phyloP scores from a whole-genome alignment of 2,329 filamentous ascomycete species.

The Penicillium sp. region DNA sequence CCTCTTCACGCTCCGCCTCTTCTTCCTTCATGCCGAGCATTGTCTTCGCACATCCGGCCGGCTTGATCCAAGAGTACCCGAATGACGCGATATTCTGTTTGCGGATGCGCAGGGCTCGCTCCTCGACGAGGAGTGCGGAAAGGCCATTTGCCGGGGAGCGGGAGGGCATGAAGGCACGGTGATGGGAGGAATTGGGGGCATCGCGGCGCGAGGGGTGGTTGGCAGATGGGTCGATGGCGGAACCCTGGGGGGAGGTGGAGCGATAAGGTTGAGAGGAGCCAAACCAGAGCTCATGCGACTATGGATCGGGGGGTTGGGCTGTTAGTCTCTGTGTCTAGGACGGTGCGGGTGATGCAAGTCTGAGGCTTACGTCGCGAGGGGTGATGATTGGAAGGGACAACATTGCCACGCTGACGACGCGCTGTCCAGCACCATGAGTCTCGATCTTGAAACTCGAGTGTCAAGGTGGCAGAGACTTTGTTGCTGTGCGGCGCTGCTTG shows the following conservation, averaged over 20 bases:
- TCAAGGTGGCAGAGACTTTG: not conserved
- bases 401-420: conserved; percentile 34
- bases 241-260: conserved; percentile 32
- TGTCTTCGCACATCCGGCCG: conserved; percentile 83
- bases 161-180: conserved; percentile 39
- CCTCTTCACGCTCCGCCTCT: conserved; percentile 81
- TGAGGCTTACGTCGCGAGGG: conserved; percentile 63
- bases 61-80: conserved; percentile 84
- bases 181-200: conserved; percentile 21
- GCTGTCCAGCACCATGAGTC: not conserved
- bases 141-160: conserved; percentile 61
- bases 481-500: not conserved
- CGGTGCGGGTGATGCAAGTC: not conserved
- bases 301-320: conserved; percentile 2
- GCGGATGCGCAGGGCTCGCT: conserved; percentile 70
- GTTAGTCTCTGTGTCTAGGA: conserved; percentile 18
- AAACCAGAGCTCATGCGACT: conserved; percentile 75
- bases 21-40: conserved; percentile 89
- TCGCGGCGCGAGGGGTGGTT: conserved; percentile 34
- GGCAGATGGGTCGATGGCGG: conserved; percentile 24
- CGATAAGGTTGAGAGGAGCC: conserved; percentile 57
- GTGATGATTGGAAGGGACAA: conserved; percentile 66
- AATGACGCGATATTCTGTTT: conserved; percentile 82
- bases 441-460: not conserved
- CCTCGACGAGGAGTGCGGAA: conserved; percentile 69